Base-by-base conservation (phyloP, 371 early-diverging fungal genomes). In the Saksenaea oblongispora region DNA sequence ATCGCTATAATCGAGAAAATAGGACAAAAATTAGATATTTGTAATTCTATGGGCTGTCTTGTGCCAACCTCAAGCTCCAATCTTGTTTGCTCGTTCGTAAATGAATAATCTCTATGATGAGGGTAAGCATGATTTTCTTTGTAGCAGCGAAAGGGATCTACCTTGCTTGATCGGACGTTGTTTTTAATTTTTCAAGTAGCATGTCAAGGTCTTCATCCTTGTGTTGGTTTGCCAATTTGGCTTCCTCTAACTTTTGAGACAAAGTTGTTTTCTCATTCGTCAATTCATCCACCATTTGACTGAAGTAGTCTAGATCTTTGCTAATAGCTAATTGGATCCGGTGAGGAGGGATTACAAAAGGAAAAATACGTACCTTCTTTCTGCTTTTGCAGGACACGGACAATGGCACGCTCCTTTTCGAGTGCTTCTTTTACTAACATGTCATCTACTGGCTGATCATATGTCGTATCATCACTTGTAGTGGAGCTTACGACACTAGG, bases 271-370 rank as follows among this genome's bases (percentile, higher is more conserved):
- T 81, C 56, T 78, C 63, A 74, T 84, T 73, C 74, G 85, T 74
- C 17, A 81, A 28, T 61, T 84, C 76, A 72, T 90, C 75, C 56
- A 78, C 61, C 56, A 78, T 59, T 31, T 77, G 56, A 70, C 84
- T 63, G 28, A 81, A 78, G 42, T 78, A 81, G 28, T 81, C 82
- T 1, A 81, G 66, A 65, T 81, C 82, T 35, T 76, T 78, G 1
- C 73, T 58, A 51, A 81, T 76, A 10, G 82, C 82, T 81, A 56
- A n/a, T 22, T 0, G 15, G 14, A 17, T 34, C 28, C 17, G 28
- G 34, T 17, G 1, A n/a, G 26, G 28, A 27, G 3, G 14, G 31
- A 22, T 31, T 14, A 18, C n/a, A 54, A 26, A 17, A 39, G 2
- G 4, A 57, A 57, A 10, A 36, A 3, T 41, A 17, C 15, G 44